phyloP scores from a whole-genome alignment of 2,329 filamentous ascomycete genomes.

The Grosmannia clavigera region DNA sequence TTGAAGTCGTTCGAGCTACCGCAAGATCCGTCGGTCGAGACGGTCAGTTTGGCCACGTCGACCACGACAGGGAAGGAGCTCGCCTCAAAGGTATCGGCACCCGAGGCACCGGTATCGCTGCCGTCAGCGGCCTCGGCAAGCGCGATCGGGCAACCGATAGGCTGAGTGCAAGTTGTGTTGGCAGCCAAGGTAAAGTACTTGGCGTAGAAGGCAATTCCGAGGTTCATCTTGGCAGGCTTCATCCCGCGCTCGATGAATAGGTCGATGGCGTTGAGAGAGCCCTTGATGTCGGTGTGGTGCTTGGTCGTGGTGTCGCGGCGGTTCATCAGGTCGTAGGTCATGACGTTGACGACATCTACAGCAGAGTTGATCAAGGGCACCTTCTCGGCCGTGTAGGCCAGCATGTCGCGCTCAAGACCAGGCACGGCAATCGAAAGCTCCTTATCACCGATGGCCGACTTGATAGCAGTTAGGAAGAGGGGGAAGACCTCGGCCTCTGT shows the following conservation, averaged over 20 bases:
- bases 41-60: conserved; percentile 8
- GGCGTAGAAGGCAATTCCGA: conserved; percentile 55
- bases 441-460: conserved; percentile 44
- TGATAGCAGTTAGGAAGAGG: conserved; percentile 44
- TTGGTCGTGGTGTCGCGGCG: conserved; percentile 50
- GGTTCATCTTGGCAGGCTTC: conserved; percentile 39
- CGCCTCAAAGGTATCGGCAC: conserved; percentile 29
- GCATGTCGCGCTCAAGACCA: conserved; percentile 50
- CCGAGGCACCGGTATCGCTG: conserved; percentile 15
- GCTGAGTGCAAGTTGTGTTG: conserved; percentile 25
- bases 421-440: conserved; percentile 58
- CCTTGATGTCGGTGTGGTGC: conserved; percentile 52
- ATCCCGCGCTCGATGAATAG: conserved; percentile 47
- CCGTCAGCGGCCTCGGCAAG: conserved; percentile 45
- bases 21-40: conserved; percentile 7
- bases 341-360: conserved; percentile 55
- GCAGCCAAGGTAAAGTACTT: conserved; percentile 48
- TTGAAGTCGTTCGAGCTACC: conserved; percentile 4
- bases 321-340: conserved; percentile 63
- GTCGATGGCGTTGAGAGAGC: conserved; percentile 40
- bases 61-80: conserved; percentile 15
- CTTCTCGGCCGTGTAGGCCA: conserved; percentile 49
- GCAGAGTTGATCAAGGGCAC: conserved; percentile 44
- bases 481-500: conserved; percentile 54
- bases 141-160: conserved; percentile 42